phyloP scores from a whole-genome alignment of 768 basidiomycete genomes.

The Suillus fuscotomentosus region DNA sequence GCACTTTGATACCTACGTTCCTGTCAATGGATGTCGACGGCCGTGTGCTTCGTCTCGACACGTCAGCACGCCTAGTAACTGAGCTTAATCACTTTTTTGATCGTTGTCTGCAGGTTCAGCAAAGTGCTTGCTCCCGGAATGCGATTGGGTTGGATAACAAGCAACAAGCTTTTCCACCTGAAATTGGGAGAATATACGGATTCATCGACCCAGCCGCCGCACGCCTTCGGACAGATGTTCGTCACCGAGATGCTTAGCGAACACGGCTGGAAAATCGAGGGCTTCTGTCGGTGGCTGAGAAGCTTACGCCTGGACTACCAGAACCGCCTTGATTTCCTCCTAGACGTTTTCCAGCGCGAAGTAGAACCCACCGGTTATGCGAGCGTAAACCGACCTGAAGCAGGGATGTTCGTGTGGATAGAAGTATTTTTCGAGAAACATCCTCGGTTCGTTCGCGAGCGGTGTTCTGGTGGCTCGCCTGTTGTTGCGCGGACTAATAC shows the following conservation, averaged over 20 bases:
- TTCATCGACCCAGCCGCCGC: conserved; percentile 38
- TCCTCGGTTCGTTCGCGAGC: conserved; percentile 27
- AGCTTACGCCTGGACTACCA: conserved; percentile 42
- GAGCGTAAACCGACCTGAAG: conserved; percentile 28
- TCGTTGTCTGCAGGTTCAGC: conserved; percentile 27
- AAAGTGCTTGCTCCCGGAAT: conserved; percentile 47
- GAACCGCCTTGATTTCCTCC: conserved; percentile 38
- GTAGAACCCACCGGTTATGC: conserved; percentile 29
- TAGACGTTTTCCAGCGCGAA: conserved; percentile 29
- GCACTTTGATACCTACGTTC: conserved; percentile 31
- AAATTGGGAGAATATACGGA: conserved; percentile 35
- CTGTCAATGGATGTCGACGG: conserved; percentile 39
- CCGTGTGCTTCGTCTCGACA: conserved; percentile 39
- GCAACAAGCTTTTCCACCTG: conserved; percentile 33
- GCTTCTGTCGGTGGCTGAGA: conserved; percentile 38
- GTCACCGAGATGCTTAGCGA: conserved; percentile 36
- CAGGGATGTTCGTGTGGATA: conserved; percentile 49
- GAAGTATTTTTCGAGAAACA: conserved; percentile 35
- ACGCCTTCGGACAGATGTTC: conserved; percentile 41
- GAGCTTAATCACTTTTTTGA: conserved; percentile 3
- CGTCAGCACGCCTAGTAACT: conserved; percentile 14
- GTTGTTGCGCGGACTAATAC: conserved; percentile 31
- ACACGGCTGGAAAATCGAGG: conserved; percentile 34
- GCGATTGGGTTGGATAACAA: conserved; percentile 42
- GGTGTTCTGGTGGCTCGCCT: background rate